Conservation (phyloP, 768 basidiomycete genomes). For the Boletus coccyginus region DNA sequence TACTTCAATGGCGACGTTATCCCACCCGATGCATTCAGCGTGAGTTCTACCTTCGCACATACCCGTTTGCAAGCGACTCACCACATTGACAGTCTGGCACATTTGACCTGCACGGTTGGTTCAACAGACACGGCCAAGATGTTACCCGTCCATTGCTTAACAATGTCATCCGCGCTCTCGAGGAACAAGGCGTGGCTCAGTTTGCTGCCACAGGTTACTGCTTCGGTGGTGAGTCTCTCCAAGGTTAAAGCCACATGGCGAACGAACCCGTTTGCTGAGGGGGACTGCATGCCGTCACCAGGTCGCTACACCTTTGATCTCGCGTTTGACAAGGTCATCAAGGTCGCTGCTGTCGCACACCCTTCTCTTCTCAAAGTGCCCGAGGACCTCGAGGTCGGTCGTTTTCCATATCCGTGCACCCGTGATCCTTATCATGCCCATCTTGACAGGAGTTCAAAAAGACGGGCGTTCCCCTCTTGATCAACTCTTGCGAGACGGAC, state of each 20-base stretch:
- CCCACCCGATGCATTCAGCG: conserved; percentile 12
- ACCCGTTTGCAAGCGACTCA: neutral
- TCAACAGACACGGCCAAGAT: conserved; percentile 38
- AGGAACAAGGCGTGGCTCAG: conserved; percentile 52
- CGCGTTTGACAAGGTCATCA: conserved; percentile 39
- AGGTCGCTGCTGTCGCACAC: conserved; percentile 43
- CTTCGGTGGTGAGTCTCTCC: conserved; percentile 50
- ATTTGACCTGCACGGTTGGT: conserved; percentile 35
- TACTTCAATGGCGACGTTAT: conserved; percentile 30
- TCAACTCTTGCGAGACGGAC: conserved; percentile 63
- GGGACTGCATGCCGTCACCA: conserved; percentile 4
- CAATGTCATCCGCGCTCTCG: conserved; percentile 55
- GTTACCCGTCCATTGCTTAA: conserved; percentile 50
- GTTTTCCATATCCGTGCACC: neutral
- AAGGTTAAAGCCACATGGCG: neutral
- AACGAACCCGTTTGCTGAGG: neutral
- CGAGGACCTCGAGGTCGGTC: conserved; percentile 54
- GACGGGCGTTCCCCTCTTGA: conserved; percentile 56
- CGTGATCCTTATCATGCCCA: neutral
- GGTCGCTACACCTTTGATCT: conserved; percentile 46
- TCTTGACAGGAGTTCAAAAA: conserved; percentile 45
- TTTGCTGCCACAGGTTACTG: conserved; percentile 70
- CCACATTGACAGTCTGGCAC: neutral
- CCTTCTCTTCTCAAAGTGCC: conserved; percentile 42
- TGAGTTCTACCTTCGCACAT: neutral